Percentiles rank a stretch among this genome's conserved stretches.
phyloP scores from a whole-genome alignment of 139 green algal species.

The Chlorella sp. region DNA sequence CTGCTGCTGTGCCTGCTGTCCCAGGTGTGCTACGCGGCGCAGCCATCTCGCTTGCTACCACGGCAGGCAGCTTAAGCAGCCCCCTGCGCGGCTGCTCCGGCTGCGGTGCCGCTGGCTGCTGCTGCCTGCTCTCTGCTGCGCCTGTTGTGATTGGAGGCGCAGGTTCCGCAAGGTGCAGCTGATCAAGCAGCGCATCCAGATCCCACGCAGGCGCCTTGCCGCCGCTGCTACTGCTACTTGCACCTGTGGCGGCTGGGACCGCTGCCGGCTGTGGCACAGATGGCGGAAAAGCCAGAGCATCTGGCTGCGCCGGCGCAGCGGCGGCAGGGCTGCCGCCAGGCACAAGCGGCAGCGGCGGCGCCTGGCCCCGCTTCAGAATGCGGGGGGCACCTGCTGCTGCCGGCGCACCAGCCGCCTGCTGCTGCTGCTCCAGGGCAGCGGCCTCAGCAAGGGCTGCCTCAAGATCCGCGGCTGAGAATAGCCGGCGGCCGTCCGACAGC shows the following conservation, averaged over 20 bases:
- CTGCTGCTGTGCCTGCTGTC: background rate
- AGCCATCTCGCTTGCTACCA: background rate
- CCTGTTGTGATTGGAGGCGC: background rate
- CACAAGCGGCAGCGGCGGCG: background rate
- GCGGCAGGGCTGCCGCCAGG: background rate
- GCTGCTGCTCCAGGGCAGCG: background rate
- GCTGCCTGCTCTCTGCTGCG: background rate
- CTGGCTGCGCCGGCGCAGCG: background rate
- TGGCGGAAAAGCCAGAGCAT: background rate
- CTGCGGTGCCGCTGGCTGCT: constrained; percentile 3
- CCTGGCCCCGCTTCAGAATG: background rate
- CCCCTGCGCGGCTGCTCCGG: background rate
- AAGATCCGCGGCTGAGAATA: constrained; percentile 31
- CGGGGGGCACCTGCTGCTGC: background rate
- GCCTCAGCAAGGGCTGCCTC: background rate
- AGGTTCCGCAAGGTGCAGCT: constrained; percentile 29
- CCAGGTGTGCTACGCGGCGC: background rate
- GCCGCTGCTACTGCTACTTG: background rate
- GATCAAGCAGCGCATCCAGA: constrained; percentile 16
- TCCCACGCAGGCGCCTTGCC: constrained; percentile 1
- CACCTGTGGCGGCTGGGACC: background rate
- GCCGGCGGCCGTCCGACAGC: constrained; percentile 24
- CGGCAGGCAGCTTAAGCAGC: constrained; percentile 12
- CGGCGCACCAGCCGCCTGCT: background rate
- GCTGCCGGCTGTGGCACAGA: background rate